Evolutionary conservation across 345 rosid genomes (phyloP).

Genomic region (Bruguiera gymnorhiza): DNA sequence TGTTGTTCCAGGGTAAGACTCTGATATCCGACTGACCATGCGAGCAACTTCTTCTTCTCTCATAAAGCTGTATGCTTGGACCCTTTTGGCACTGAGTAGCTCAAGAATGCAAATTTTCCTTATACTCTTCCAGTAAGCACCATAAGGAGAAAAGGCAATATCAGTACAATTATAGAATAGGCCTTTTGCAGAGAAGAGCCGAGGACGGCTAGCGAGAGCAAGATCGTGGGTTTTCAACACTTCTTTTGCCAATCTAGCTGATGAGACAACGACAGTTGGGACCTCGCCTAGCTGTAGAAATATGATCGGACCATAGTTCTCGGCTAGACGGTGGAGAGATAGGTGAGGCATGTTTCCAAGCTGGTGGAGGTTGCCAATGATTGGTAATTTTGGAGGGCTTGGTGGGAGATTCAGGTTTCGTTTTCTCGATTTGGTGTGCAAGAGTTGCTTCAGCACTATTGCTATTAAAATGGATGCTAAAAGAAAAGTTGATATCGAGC

Average conservation of each 20-base stretch:
- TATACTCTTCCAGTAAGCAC: constrained; percentile 24
- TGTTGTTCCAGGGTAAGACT: constrained; percentile 12
- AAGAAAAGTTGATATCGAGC: constrained; percentile 10
- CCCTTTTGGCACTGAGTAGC: constrained; percentile 20
- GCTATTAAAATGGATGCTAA: constrained; percentile 23
- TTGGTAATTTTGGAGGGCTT: constrained; percentile 21
- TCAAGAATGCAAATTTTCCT: constrained; percentile 28
- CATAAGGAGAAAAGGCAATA: constrained; percentile 22
- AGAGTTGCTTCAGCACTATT: constrained; percentile 17
- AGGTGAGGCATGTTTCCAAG: constrained; percentile 21
- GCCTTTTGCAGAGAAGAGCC: constrained; percentile 20
- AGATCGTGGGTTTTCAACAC: constrained; percentile 27
- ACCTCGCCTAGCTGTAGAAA: constrained; percentile 22
- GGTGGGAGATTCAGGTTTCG: constrained; percentile 31
- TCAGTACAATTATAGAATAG: constrained; percentile 23
- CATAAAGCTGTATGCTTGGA: constrained; percentile 7
- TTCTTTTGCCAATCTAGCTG: constrained; percentile 17
- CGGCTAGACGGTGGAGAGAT: constrained; percentile 12
- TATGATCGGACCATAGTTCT: constrained; percentile 24
- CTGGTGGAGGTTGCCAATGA: constrained; percentile 29
- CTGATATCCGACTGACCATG: constrained; percentile 9
- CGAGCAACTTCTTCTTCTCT: constrained; percentile 26
- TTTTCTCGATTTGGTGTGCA: constrained; percentile 14
- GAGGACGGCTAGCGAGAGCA: constrained; percentile 20
- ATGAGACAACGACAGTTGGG: constrained; percentile 25